Percentiles rank a stretch among this genome's conserved stretches.
These are phyloP conservation scores for Oxytropis ochrocephala DNA, from an alignment of 306 rosid genomes.

Conservation along the genomic window DNA sequence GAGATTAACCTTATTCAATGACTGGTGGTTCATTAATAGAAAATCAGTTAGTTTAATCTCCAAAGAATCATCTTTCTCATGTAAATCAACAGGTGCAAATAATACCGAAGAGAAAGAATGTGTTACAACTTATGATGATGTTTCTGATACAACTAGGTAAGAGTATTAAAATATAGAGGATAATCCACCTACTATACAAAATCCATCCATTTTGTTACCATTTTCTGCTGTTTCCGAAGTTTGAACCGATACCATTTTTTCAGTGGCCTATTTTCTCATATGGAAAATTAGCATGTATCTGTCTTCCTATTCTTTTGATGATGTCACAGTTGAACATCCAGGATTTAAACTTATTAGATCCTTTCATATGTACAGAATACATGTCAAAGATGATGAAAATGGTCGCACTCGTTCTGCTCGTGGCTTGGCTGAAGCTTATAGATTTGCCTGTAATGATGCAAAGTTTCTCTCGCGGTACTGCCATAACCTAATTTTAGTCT, in stretches of 20 bases:
- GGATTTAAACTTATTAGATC: constrained; percentile 23
- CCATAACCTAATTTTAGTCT: constrained; percentile 15
- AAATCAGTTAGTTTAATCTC: constrained; percentile 45
- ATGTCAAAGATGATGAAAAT: constrained; percentile 43
- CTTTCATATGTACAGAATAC: constrained; percentile 34
- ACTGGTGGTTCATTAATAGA: constrained; percentile 25
- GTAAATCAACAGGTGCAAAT: constrained; percentile 52
- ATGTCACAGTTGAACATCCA: neutral
- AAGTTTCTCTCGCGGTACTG: constrained; percentile 85
- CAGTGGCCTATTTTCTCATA: neutral
- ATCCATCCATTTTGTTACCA: neutral
- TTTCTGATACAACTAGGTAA: constrained; percentile 52
- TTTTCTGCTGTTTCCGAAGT: neutral
- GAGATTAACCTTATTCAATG: constrained; percentile 33
- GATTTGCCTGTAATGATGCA: constrained; percentile 64
- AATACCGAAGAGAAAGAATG: constrained; percentile 53
- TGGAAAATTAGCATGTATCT: constrained; percentile 9
- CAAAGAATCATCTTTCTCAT: constrained; percentile 37
- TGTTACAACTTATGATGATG: constrained; percentile 46
- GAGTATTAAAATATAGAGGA: neutral
- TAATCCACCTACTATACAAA: neutral
- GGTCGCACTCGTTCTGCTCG: constrained; percentile 26
- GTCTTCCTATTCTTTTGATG: constrained; percentile 11
- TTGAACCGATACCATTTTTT: neutral
- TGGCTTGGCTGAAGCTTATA: constrained; percentile 76